These are phyloP conservation scores for Ceriops zippeliana DNA, from an alignment of 345 rosid genomes.

Conservation along the genomic window DNA sequence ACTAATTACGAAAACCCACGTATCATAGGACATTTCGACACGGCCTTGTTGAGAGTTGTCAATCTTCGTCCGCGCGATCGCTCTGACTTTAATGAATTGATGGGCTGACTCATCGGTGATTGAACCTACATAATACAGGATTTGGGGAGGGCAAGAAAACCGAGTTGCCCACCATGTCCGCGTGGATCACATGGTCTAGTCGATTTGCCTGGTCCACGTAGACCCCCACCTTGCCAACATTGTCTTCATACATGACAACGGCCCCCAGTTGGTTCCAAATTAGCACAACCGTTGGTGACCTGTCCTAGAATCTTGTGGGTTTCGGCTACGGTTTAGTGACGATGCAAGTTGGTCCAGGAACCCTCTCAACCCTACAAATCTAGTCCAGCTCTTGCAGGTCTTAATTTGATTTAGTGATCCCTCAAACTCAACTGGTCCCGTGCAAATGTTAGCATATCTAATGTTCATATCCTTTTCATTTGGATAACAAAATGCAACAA, in stretches of 20 bases:
- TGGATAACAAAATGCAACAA: background rate
- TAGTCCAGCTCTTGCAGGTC: constrained; percentile 4
- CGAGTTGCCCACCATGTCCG: constrained; percentile 9
- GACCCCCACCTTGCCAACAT: constrained; percentile 25
- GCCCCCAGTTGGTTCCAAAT: constrained; percentile 19
- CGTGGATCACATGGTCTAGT: background rate
- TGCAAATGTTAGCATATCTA: background rate
- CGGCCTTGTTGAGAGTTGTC: background rate
- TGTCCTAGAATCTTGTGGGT: constrained; percentile 9
- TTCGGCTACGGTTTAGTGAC: background rate
- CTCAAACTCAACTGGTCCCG: background rate
- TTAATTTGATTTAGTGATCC: background rate
- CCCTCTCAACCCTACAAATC: constrained; percentile 24
- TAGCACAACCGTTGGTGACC: constrained; percentile 15
- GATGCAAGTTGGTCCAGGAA: constrained; percentile 20
- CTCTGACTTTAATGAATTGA: background rate
- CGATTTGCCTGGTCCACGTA: constrained; percentile 14
- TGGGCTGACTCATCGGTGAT: constrained; percentile 13
- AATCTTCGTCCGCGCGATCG: too few species aligned
- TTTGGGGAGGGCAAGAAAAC: constrained; percentile 32
- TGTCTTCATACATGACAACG: constrained; percentile 1
- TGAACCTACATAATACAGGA: constrained; percentile 14
- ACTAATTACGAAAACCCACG: constrained; percentile 11
- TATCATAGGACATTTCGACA: constrained; percentile 5
- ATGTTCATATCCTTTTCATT: background rate